These are phyloP conservation scores for Marchantia paleacea DNA, from an alignment of 225 moss, liverwort and hornwort genomes.

Conservation along the genomic window DNA sequence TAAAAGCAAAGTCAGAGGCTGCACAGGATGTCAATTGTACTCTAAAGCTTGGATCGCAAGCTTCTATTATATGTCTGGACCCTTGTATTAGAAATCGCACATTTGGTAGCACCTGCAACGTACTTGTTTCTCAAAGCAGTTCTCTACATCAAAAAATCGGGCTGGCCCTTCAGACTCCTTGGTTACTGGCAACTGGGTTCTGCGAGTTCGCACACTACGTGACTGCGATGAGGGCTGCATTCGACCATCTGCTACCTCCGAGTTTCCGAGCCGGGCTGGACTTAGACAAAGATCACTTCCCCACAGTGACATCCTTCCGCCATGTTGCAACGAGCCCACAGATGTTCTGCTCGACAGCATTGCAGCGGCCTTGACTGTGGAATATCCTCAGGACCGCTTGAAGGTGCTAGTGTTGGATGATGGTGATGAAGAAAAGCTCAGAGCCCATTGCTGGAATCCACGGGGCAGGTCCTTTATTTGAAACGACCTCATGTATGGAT, in stretches of 20 bases:
- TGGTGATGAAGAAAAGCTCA: constrained; percentile 52
- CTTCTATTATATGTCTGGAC: too few relatives aligned
- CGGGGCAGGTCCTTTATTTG: constrained; percentile 41
- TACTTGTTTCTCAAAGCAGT: too few relatives aligned
- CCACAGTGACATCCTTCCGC: constrained; percentile 50
- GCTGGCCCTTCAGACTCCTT: too few relatives aligned
- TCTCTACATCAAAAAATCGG: too few relatives aligned
- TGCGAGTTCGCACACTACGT: too few relatives aligned
- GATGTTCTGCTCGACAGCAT: constrained; percentile 47
- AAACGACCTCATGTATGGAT: too few relatives aligned
- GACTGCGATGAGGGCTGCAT: constrained; percentile 19
- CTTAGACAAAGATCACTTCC: constrained; percentile 27
- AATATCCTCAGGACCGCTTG: constrained; percentile 48
- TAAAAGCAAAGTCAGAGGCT: too few relatives aligned
- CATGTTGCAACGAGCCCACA: constrained; percentile 55
- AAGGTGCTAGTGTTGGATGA: constrained; percentile 60
- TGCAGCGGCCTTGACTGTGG: constrained; percentile 47
- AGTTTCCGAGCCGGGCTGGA: constrained; percentile 37
- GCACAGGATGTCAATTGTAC: too few relatives aligned
- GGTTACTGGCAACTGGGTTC: too few relatives aligned
- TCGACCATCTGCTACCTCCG: constrained; percentile 47
- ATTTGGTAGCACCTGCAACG: too few relatives aligned
- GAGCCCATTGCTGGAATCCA: constrained; percentile 37
- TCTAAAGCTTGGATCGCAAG: too few relatives aligned
- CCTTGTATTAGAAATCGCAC: too few relatives aligned